A percentile compares a stretch with the other conserved stretches of the same genome.
Evolutionary conservation across 1,284 basidiomycete species (phyloP).

Genomic region (Rhizopogon parksii): DNA sequence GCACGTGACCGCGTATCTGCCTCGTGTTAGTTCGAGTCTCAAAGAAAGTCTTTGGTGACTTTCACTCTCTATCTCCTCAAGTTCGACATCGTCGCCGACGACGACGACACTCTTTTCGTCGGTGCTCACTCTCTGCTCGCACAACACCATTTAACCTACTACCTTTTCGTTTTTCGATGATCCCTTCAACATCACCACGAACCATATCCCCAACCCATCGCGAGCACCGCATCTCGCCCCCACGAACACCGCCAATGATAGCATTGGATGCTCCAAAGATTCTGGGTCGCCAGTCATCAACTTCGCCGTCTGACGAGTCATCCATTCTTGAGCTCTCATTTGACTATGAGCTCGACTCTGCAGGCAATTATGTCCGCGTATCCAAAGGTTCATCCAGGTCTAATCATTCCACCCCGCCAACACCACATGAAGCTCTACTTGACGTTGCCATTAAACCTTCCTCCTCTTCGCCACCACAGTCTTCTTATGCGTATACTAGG

Average conservation of each 20-base stretch:
- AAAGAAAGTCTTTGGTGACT: conserved; percentile 22
- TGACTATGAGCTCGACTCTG: conserved; percentile 54
- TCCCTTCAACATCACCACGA: conserved; percentile 17
- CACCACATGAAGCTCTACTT: conserved; percentile 27
- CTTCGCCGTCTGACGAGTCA: conserved; percentile 50
- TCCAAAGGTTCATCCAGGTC: conserved; percentile 35
- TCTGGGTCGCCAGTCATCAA: conserved; percentile 27
- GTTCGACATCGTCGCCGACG: conserved; percentile 10
- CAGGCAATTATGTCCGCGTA: conserved; percentile 53
- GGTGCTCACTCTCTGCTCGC: background rate
- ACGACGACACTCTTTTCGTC: conserved; percentile 15
- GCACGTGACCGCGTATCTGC: conserved; percentile 30
- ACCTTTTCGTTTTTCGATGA: conserved; percentile 14
- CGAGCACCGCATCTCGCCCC: conserved; percentile 27
- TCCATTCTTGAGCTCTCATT: conserved; percentile 66
- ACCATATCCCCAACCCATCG: conserved; percentile 27
- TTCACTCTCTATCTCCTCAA: conserved; percentile 6
- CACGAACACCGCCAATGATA: conserved; percentile 23
- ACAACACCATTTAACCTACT: background rate
- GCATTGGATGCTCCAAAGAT: conserved; percentile 26
- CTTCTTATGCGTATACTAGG: conserved; percentile 18
- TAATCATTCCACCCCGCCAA: conserved; percentile 33
- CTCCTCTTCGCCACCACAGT: conserved; percentile 20
- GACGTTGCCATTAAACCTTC: conserved; percentile 19
- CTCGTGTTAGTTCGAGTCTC: conserved; percentile 29